Conservation (phyloP, 768 basidiomycete species). For the Rossbeevera mucosa region DNA sequence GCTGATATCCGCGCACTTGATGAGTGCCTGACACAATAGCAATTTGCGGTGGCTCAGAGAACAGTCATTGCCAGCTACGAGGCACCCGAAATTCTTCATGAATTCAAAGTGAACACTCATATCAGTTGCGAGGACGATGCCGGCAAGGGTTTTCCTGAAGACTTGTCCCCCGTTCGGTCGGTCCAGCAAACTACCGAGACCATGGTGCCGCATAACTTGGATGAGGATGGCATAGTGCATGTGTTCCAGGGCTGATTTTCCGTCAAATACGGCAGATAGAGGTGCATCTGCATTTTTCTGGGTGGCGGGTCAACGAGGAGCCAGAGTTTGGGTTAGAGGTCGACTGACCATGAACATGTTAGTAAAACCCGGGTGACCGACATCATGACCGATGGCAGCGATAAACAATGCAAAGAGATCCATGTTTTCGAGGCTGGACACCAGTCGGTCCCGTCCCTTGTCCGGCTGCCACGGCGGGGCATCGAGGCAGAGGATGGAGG, state of each 20-base stretch:
- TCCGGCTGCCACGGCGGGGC: conserved; percentile 34
- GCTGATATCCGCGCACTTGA: conserved; percentile 98
- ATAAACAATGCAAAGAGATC: conserved; percentile 85
- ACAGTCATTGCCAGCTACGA: conserved; percentile 40
- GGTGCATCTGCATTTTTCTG: conserved; percentile 94
- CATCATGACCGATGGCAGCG: conserved; percentile 96
- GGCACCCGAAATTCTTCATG: conserved; percentile 59
- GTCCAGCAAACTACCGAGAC: conserved; percentile 65
- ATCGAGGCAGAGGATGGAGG: conserved; percentile 51
- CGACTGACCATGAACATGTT: conserved; percentile 87
- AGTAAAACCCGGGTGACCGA: conserved; percentile 92
- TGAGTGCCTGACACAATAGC: conserved; percentile 81
- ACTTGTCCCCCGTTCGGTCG: conserved; percentile 39
- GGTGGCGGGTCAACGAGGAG: conserved; percentile 2
- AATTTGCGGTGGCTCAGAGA: conserved; percentile 50
- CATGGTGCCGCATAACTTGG: conserved; percentile 75
- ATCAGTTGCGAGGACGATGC: conserved; percentile 88
- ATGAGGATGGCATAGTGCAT: conserved; percentile 85
- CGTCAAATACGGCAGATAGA: conserved; percentile 81
- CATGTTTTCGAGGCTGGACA: conserved; percentile 47
- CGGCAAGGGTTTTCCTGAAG: conserved; percentile 72
- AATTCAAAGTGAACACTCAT: conserved; percentile 89
- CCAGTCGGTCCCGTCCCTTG: conserved; percentile 33
- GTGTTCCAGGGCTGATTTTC: conserved; percentile 85
- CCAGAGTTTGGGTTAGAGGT: not conserved